Conservation (phyloP, 805 yeast species). For the Monosporozyma aerobia region DNA sequence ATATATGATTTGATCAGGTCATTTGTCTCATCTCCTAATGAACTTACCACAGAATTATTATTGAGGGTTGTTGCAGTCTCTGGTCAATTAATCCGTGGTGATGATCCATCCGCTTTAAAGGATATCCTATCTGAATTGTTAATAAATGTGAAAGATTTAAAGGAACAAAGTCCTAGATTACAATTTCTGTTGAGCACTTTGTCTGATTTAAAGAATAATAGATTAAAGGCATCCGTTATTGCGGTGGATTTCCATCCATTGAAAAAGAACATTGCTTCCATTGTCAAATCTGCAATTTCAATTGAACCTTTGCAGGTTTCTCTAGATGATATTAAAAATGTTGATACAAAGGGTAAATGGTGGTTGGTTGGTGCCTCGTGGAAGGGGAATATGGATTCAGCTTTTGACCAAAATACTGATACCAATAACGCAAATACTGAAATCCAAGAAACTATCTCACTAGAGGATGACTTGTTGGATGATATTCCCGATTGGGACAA, state of each 20-base stretch:
- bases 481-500: constrained; percentile 79
- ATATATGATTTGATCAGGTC: constrained; percentile 64
- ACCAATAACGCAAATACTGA: constrained; percentile 14
- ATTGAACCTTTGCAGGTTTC: constrained; percentile 77
- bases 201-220: constrained; percentile 77
- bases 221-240: constrained; percentile 40
- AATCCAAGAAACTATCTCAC: constrained; percentile 29
- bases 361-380: constrained; percentile 98
- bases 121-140: constrained; percentile 47
- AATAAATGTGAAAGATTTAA: constrained; percentile 23
- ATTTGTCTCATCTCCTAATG: constrained; percentile 49
- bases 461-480: constrained; percentile 54
- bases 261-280: constrained; percentile 43
- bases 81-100: constrained; percentile 80
- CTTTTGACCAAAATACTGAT: constrained; percentile 14
- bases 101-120: constrained; percentile 79
- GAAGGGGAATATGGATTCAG: constrained; percentile 52
- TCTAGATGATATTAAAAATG: constrained; percentile 60
- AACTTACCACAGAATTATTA: constrained; percentile 67
- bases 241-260: constrained; percentile 28
- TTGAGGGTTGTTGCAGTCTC: constrained; percentile 62
- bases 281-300: constrained; percentile 32
- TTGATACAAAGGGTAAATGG: constrained; percentile 89
- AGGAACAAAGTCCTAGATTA: constrained; percentile 60
- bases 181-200: constrained; percentile 79